Evolutionary conservation across 257 asterid species (phyloP), one percentile per base, ranked within the genome.

Genomic region (Lycium ferocissimum): DNA sequence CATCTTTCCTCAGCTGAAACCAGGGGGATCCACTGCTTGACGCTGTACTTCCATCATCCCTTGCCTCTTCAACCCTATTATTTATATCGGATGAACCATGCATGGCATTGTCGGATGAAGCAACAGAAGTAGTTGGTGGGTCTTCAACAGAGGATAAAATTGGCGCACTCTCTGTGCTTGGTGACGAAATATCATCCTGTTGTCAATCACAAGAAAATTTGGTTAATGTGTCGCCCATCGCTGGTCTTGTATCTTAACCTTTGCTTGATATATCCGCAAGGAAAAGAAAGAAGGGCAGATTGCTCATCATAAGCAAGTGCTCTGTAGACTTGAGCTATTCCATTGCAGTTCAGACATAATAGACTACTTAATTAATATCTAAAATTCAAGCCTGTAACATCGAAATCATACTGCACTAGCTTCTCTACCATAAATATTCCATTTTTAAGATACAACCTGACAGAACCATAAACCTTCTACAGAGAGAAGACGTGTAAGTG

Each of bases 21-120:
- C 99, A 97, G 26, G 97, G 92, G 84, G 98, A 93, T 80, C 96
- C 98, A 84, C 99, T 97, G 90, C 98, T 93, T 85, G 99, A 97
- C 87, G 99, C 98, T 85, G 93, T 93, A 85, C 95, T 92, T 84
- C 99, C 99, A 87, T 91, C 92, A 90, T 97, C 98, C 89, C 99
- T 91, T 89, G 90, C 94, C 86, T 89, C 95, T 53, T 90, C 89
- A 83, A 86, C 89, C 86, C 87, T 87, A 85, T 86, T 79, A 84
- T 91, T 90, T 70, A 82, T 79, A 62, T 82, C 79, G 83, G 84
- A 80, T 65, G 91, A 79, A 79, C 86, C 90, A 63, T 88, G 87
- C 83, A 85, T 86, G 84, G 85, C 91, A 66, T 87, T 86, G 81
- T 88, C 89, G 76, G 90, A 70, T 53, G 69, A 49, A 82, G 93